Conservation (phyloP, 2,329 filamentous ascomycete genomes). For the Rhynchosporium secalis region DNA sequence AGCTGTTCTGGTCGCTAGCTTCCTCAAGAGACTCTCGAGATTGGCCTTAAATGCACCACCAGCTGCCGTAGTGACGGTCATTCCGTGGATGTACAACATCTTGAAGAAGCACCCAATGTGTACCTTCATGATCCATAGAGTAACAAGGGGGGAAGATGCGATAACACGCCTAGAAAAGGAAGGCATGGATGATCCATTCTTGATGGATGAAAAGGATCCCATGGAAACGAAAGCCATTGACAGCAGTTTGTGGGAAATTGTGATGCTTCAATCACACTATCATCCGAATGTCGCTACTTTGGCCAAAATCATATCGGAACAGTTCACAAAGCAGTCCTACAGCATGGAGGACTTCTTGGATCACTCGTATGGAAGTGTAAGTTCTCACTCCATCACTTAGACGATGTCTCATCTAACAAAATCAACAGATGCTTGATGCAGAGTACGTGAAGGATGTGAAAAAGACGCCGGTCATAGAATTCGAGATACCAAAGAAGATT, state of each 20-base stretch:
- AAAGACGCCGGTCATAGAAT: constrained; percentile 87
- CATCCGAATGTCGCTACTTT: constrained; percentile 96
- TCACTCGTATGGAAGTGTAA: constrained; percentile 81
- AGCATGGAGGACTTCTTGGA: constrained; percentile 97
- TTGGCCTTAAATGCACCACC: constrained; percentile 87
- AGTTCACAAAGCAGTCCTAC: constrained; percentile 95
- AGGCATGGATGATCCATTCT: constrained; percentile 71
- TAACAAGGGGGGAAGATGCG: constrained; percentile 57
- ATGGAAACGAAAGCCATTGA: constrained; percentile 86
- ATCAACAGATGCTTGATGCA: constrained; percentile 69
- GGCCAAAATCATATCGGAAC: constrained; percentile 89
- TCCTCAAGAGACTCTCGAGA: constrained; percentile 88
- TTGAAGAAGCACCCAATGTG: constrained; percentile 86
- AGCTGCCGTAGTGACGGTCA: constrained; percentile 80
- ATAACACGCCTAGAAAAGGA: constrained; percentile 60
- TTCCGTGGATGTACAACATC: constrained; percentile 95
- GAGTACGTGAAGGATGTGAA: constrained; percentile 82
- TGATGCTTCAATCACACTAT: constrained; percentile 88
- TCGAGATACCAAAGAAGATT: constrained; percentile 70
- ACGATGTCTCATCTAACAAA: constrained; percentile 39
- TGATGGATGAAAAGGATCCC: constrained; percentile 74
- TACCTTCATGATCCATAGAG: constrained; percentile 94
- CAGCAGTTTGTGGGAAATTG: constrained; percentile 92
- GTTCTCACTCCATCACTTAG: constrained; percentile 38
- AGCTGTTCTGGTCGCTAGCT: constrained; percentile 86